phyloP scores from a whole-genome alignment of 148 eudicot species.

The Simmondsia chinensis region DNA sequence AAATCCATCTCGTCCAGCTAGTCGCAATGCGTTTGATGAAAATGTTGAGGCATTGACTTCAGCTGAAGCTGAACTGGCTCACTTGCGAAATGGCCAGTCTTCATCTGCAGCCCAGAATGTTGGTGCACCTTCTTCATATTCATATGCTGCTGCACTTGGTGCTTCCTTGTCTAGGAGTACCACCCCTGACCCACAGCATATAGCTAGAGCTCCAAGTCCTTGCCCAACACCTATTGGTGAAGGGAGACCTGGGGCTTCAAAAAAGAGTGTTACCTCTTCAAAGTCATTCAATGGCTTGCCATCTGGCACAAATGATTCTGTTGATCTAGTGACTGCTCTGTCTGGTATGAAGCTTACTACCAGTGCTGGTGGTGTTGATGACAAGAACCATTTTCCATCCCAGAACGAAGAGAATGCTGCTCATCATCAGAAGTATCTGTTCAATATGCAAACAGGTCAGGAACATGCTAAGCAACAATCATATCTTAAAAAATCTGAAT shows the following conservation, averaged over 20 bases:
- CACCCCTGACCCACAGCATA: conserved; percentile 87
- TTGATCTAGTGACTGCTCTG: conserved; percentile 62
- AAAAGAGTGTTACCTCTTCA: conserved; percentile 45
- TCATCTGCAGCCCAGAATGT: conserved; percentile 35
- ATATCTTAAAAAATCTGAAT: conserved; percentile 39
- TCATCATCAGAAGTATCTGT: conserved; percentile 41
- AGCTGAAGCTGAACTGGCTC: conserved; percentile 69
- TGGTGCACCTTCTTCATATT: conserved; percentile 48
- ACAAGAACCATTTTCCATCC: conserved; percentile 33
- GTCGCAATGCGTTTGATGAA: conserved; percentile 80
- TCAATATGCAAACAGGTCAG: conserved; percentile 40
- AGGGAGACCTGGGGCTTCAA: conserved; percentile 45
- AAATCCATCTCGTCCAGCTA: conserved; percentile 83
- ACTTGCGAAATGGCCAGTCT: conserved; percentile 29
- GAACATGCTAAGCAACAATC: conserved; percentile 42
- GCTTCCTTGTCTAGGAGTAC: conserved; percentile 83
- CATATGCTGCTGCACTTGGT: conserved; percentile 91
- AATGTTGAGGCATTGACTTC: conserved; percentile 34
- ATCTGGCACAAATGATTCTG: conserved; percentile 36
- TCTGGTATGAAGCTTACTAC: conserved; percentile 69
- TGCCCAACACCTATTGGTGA: conserved; percentile 90
- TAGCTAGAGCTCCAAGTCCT: conserved; percentile 88
- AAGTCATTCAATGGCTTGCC: conserved; percentile 50
- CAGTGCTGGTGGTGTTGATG: conserved; percentile 44
- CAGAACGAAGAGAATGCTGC: conserved; percentile 36